Conservation (phyloP, 768 basidiomycete genomes). For the Trametopsis cervina region DNA sequence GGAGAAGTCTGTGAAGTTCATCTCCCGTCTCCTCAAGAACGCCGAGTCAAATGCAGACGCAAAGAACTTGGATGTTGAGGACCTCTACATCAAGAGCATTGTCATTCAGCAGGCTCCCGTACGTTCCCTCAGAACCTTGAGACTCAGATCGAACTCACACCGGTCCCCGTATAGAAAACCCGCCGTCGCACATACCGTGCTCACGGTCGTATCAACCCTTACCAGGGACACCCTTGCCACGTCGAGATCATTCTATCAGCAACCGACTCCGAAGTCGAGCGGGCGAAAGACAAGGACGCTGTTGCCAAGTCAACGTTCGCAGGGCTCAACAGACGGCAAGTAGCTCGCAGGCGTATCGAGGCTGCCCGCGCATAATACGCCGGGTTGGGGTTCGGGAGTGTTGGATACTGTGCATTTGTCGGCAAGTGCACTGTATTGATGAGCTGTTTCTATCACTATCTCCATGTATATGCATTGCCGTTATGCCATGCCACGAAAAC, state of each 20-base stretch:
- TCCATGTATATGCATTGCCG: slow-evolving; percentile 22
- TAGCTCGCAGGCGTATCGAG: slow-evolving; percentile 84
- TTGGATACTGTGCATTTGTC: slow-evolving; percentile 12
- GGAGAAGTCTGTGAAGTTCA: slow-evolving; percentile 96
- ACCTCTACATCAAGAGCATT: slow-evolving; percentile 92
- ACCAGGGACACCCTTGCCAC: slow-evolving; percentile 97
- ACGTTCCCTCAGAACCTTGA: slow-evolving; percentile 28
- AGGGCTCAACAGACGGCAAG: slow-evolving; percentile 79
- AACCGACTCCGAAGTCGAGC: slow-evolving; percentile 79
- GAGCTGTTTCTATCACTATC: slow-evolving; percentile 17
- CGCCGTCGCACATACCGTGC: slow-evolving; percentile 99
- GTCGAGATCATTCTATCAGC: slow-evolving; percentile 90
- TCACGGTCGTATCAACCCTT: slow-evolving; percentile 97
- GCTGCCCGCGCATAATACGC: slow-evolving; percentile 45
- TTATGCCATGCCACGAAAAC: slow-evolving; percentile 23
- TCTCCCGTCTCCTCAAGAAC: slow-evolving; percentile 93
- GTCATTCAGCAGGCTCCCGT: slow-evolving; percentile 98
- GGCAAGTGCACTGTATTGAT: slow-evolving; percentile 1
- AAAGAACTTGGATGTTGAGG: slow-evolving; percentile 91
- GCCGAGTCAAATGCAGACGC: slow-evolving; percentile 98
- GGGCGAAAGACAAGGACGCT: slow-evolving; percentile 76
- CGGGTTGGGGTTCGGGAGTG: slow-evolving; percentile 3
- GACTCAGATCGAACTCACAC: slow-evolving; percentile 1
- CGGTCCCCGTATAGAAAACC: slow-evolving; percentile 68
- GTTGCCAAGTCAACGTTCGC: slow-evolving; percentile 41